Base-by-base conservation (phyloP, 148 eudicot species). In the Limonium bicolor region DNA sequence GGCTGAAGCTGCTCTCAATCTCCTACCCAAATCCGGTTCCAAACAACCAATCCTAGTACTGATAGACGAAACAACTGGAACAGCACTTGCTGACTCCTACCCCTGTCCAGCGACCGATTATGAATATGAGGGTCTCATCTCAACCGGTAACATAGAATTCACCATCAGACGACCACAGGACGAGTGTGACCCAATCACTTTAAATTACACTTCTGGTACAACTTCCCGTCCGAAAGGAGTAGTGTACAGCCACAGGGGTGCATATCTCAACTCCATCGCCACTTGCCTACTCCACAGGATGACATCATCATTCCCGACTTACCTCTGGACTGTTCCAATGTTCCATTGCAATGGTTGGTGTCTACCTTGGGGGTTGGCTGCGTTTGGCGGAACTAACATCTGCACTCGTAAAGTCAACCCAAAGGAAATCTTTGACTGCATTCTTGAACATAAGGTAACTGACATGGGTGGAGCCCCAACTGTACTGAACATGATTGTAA, bases 241-340 rank as follows among this genome's bases (percentile, higher is more conserved):
- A 1, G 61, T 57, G 3, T 51, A 36, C 6, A 25, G 37, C 19
- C 61, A 57, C 39, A 41, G 54, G 10, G 44, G 46, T 0, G 51
- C 42, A 3, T 47, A 47, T 27, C 51, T 57, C 54, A 40, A 8
- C 14, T 25, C 54, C 3, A 6, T 57, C 4, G 17, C 22, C 15
- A 18, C 26, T 0, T 8, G 29, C 14, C 1, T 57, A 1, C 37
- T 27, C 8, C 29, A 38, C 37, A 21, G 17, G 11, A 51, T 57
- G 25, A 21, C 3, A 3, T 20, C 27, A 1, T 23, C 21, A 31
- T 6, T 30, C 12, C 20, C 61, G 0, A 48, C 48, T 9, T 57
- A 57, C 36, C 16, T 55, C 0, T 55, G 60, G 60, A 45, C 60
- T 4, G 23, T 55, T 0, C 60, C 60, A 4, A 55, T 55, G 60